phyloP scores from a whole-genome alignment of 768 basidiomycete species.

The Tremella yokohamensis region DNA sequence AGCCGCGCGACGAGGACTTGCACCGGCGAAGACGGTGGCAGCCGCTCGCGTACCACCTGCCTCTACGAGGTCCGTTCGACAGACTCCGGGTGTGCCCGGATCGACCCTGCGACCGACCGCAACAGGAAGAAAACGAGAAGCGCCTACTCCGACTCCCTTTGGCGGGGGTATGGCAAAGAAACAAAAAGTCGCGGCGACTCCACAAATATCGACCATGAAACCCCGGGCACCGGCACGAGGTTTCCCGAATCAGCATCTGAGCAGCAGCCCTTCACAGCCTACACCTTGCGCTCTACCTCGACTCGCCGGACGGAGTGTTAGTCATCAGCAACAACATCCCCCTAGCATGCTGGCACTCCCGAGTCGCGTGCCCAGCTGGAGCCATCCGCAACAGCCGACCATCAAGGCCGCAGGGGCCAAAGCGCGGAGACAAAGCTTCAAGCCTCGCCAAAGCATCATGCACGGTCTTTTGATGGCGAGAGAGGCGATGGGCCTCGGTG shows the following conservation, averaged over 20 bases:
- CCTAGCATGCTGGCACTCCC: background rate
- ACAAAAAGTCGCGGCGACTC: background rate
- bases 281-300: slow-evolving; percentile 6
- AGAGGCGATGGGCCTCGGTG: background rate
- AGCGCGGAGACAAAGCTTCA: slow-evolving; percentile 22
- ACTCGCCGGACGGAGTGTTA: background rate
- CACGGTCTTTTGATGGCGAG: slow-evolving; percentile 7
- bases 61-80: slow-evolving; percentile 9
- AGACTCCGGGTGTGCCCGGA: background rate
- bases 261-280: background rate
- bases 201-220: background rate
- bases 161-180: slow-evolving; percentile 11
- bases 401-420: slow-evolving; percentile 16
- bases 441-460: slow-evolving; percentile 20
- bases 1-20: slow-evolving; percentile 32
- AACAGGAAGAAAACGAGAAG: slow-evolving; percentile 27
- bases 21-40: slow-evolving; percentile 26
- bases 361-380: background rate
- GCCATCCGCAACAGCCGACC: background rate
- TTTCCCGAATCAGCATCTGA: slow-evolving; percentile 1
- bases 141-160: slow-evolving; percentile 45
- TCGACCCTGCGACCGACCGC: slow-evolving; percentile 10
- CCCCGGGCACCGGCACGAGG: background rate
- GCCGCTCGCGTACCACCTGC: slow-evolving; percentile 19
- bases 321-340: background rate